These are phyloP conservation scores for Collybiopsis confluens DNA, from an alignment of 768 basidiomycete genomes.

Conservation along the genomic window DNA sequence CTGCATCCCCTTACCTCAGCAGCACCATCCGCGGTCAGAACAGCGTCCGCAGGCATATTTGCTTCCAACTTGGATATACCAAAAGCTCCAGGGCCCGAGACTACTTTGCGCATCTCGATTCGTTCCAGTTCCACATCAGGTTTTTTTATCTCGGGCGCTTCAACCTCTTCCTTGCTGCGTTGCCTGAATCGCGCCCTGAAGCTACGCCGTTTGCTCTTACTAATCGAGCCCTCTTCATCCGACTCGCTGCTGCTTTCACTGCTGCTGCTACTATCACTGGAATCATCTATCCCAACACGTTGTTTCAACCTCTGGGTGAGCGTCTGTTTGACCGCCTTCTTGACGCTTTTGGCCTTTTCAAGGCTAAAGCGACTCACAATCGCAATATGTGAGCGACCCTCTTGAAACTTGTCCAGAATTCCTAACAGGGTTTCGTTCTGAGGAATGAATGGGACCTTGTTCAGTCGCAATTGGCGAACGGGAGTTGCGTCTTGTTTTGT, in stretches of 20 bases:
- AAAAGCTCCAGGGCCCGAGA: conserved; percentile 7
- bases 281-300: conserved; percentile 61
- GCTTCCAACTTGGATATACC: conserved; percentile 43
- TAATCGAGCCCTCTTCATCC: conserved; percentile 4
- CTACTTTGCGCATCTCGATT: conserved; percentile 7
- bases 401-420: conserved; percentile 86
- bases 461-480: conserved; percentile 77
- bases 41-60: conserved; percentile 65
- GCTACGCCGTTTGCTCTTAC: conserved; percentile 7
- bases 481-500: conserved; percentile 69
- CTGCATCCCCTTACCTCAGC: conserved; percentile 50
- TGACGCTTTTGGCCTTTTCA: conserved; percentile 72
- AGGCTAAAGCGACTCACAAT: conserved; percentile 77
- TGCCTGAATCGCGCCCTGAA: neutral
- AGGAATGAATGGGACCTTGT: conserved; percentile 83
- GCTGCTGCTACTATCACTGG: conserved; percentile 6
- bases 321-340: conserved; percentile 77
- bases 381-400: conserved; percentile 89
- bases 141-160: conserved; percentile 18
- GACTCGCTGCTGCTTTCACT: conserved; percentile 13
- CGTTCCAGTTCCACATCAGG: conserved; percentile 3
- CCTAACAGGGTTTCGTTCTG: conserved; percentile 82
- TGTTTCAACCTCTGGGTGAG: conserved; percentile 75
- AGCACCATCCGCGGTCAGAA: conserved; percentile 50
- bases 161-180: neutral